Evolutionary conservation across 2,329 filamentous ascomycete genomes (phyloP), one percentile per base, ranked within the genome.

Genomic region (Chaetothyriales sp.): DNA sequence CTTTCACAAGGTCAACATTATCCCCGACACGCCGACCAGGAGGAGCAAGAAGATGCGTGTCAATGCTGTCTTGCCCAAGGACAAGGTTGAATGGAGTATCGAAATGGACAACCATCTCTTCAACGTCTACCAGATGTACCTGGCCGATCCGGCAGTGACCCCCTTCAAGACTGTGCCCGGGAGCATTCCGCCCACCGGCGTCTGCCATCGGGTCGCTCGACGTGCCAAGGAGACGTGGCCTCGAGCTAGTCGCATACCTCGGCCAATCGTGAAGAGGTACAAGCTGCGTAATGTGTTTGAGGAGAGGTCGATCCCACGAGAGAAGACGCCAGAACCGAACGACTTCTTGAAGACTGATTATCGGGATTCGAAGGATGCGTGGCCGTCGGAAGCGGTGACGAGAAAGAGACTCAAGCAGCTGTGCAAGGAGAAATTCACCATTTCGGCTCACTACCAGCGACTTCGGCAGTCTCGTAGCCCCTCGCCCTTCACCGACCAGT

Each of bases 91-190:
- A 43, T 83, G 80, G 75, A 81, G 76, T 4, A 67, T 74, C 44
- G 78, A 80, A 49, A 82, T 82, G 78, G 80, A 83, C 62, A 73
- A 77, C 51, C 80, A 83, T 61, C 66, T 83, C 29, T 82, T 80
- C 80, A 76, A 79, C 62, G 80, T 77, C 7, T 83, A 82, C 65
- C 77, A 81, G 67, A 71, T 74, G 50, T 82, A 82, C 62, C 68
- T 83, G n/a, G 77, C 80, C 55, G 79, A 83, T 63, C 80, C 80
- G 18, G 79, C 76, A 2, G 74, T 82, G 47, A 83, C 80, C 1
- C 80, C 80, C 0, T 83, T 83, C 71, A 83, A 83, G 62, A 80
- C 78, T 67, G 72, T 82, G 1, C 80, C 80, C 2, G 80, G 80
- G 47, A 79, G 76, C 44, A 72, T 77, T 33, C 80, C 80, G 40